Base-by-base conservation (phyloP, 2,329 filamentous ascomycete species). In the Fusarium sp. region DNA sequence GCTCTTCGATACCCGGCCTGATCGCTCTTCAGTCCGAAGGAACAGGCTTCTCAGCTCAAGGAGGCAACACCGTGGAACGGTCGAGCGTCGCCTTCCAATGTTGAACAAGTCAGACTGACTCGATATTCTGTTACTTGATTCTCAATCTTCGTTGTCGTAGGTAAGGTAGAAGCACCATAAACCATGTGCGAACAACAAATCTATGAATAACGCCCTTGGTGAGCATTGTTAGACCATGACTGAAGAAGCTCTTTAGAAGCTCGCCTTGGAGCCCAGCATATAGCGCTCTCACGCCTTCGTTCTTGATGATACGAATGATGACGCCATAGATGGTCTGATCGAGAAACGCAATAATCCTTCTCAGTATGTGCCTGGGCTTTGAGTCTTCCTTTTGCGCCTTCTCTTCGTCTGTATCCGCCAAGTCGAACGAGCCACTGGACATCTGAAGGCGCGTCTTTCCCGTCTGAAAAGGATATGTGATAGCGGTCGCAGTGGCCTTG, bases 41-140 rank as follows among this genome's bases (percentile, higher is more conserved):
- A 1, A 98, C 94, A 0, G 94, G 94, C 0, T 98, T 97, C 76
- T 93, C 94, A 5, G 91, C 92, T 5, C 89, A 90, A n/a, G 94
- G 95, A 3, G 85, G 86, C 47, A 96, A 90, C 72, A 85, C 91
- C 69, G 92, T 96, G 13, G 90, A 91, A 77, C 95, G 89, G 74
- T 79, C 84, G 4, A 90, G 91, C 0, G 87, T 96, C 15, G 89
- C 89, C 1, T 97, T 97, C 75, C 91, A 96, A 73, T 94, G 91
- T 73, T 95, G 64, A 70, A 31, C 12, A 11, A n/a, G 55, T 36
- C n/a, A 45, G 12, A 29, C 26, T 38, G 19, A 43, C 31, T 53
- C n/a, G 25, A 41, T 42, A 31, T 38, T 43, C 32, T 35, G 39
- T 65, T 40, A 61, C 52, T 70, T 70, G 34, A 49, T 40, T 29